phyloP scores from a whole-genome alignment of 805 yeast genomes.

The Gaillardinia entomophila region DNA sequence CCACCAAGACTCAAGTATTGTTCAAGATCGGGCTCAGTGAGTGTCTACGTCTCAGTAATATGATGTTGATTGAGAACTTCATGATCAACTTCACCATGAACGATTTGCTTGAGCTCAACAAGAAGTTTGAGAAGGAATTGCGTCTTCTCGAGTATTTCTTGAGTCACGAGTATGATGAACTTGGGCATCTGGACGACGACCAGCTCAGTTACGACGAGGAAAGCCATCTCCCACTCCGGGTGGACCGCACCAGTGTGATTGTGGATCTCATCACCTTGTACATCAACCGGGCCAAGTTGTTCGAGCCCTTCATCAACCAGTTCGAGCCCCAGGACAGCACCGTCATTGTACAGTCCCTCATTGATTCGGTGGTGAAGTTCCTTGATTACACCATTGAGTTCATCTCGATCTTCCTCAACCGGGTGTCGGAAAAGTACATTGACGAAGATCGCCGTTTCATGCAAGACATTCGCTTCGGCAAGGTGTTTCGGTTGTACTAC shows the following conservation, averaged over 20 bases:
- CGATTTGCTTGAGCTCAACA: slow-evolving; percentile 36
- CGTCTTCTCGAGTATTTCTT: slow-evolving; percentile 24
- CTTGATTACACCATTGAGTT: slow-evolving; percentile 30
- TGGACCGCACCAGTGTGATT: slow-evolving; percentile 29
- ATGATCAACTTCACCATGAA: slow-evolving; percentile 38
- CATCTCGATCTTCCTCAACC: slow-evolving; percentile 21
- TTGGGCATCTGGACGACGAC: slow-evolving; percentile 1
- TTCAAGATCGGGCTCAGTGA: slow-evolving; percentile 46
- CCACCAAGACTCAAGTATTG: slow-evolving; percentile 21
- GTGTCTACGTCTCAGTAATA: slow-evolving; percentile 42
- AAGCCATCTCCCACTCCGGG: slow-evolving; percentile 14
- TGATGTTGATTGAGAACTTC: slow-evolving; percentile 47
- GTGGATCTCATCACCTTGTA: slow-evolving; percentile 43
- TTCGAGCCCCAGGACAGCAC: slow-evolving; percentile 21
- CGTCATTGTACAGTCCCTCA: slow-evolving; percentile 30
- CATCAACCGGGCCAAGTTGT: slow-evolving; percentile 46
- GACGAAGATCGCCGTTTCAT: slow-evolving; percentile 1
- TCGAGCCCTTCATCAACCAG: slow-evolving; percentile 44
- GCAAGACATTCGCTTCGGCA: slow-evolving; percentile 18
- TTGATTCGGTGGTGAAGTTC: slow-evolving; percentile 33
- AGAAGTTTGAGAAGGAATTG: slow-evolving; percentile 37
- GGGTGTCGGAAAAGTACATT: slow-evolving; percentile 6
- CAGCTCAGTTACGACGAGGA: slow-evolving; percentile 14
- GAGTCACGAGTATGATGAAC: slow-evolving; percentile 4
- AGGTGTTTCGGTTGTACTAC: slow-evolving; percentile 31